Base-by-base conservation (phyloP, 2,329 filamentous ascomycete species). In the Neopestalotiopsis sp. region DNA sequence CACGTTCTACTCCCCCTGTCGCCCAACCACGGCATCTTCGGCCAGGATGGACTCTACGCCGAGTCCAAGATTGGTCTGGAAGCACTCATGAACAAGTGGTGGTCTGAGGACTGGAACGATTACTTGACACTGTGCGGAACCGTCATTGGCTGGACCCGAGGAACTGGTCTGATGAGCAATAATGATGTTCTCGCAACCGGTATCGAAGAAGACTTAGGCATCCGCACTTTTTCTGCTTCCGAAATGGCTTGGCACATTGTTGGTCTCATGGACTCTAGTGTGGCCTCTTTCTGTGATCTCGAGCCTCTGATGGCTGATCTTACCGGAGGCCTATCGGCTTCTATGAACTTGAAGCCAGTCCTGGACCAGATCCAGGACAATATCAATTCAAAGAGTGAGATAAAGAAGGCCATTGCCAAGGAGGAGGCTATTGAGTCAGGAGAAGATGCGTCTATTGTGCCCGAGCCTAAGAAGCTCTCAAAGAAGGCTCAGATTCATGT, bases 381-480 rank as follows among this genome's bases (percentile, higher is more conserved):
- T 17, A 72, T 73, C 60, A 75, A 67, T 56, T 70, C 67, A 7
- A 72, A 56, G 57, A 73, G 67, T 59, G 70, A 73, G 2, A 66
- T 78, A 4, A 71, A 70, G 14, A 72, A 69, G 45, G 74, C 75
- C 4, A 66, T 79, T 17, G 65, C 69, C 2, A 67, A 69, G 34
- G 77, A 78, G 32, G 64, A 72, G n/a, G 68, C 59, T 4, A 66
- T 69, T 38, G 69, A 70, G 80, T 90, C 92, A 80, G 91, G 91
- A 3, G 59, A 61, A 30, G 32, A 61, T 20, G 13, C 17, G 0
- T 61, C 59, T 34, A 4, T 3, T 7, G 14, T 38, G 2, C 32
- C 84, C 83, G 92, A 69, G 86, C 92, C 79, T 91, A 92, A 66
- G 70, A 71, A 45, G 68, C 60, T 6, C 69, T 69, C 90, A 87